phyloP scores from a whole-genome alignment of 78 protist species.

The Diacronema lutheri region DNA sequence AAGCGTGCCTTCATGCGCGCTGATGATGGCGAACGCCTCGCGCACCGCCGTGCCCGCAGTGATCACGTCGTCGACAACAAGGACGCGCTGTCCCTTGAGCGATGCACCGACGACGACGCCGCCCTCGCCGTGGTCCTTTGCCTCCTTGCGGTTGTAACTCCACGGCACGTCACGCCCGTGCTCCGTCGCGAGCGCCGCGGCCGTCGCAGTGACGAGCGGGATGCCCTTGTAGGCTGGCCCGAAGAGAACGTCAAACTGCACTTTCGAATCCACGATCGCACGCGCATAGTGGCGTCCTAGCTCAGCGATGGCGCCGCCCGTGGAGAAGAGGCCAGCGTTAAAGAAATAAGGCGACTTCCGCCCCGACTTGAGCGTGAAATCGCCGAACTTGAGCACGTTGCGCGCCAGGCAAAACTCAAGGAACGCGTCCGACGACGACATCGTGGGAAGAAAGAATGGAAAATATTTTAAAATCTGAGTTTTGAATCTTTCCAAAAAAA shows the following conservation, averaged over 20 bases:
- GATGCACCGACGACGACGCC: conserved; percentile 53
- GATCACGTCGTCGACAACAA: conserved; percentile 58
- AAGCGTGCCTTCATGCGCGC: not conserved
- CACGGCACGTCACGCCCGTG: conserved; percentile 36
- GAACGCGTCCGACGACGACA: conserved; percentile 17
- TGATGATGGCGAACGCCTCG: conserved; percentile 44
- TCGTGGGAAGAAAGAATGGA: no score
- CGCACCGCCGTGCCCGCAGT: conserved; percentile 66
- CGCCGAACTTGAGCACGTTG: conserved; percentile 53
- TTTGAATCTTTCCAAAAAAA: no score
- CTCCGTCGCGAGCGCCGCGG: conserved; percentile 21
- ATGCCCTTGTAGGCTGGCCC: conserved; percentile 71
- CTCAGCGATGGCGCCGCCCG: conserved; percentile 27
- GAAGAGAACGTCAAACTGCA: conserved; percentile 52
- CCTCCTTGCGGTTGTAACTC: conserved; percentile 59
- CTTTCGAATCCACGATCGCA: conserved; percentile 33
- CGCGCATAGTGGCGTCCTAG: conserved; percentile 44
- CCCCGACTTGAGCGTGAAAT: conserved; percentile 59
- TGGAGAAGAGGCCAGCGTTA: conserved; percentile 61
- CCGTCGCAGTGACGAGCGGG: conserved; percentile 46
- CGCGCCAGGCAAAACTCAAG: conserved; percentile 35
- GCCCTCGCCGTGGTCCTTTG: conserved; percentile 68
- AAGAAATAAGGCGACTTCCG: conserved; percentile 54
- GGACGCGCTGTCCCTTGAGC: conserved; percentile 31
- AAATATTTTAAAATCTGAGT: no score